A percentile compares a stretch with the other conserved stretches of the same genome.
Conservation (phyloP, 306 rosid species). For the Glycine tomentella region DNA sequence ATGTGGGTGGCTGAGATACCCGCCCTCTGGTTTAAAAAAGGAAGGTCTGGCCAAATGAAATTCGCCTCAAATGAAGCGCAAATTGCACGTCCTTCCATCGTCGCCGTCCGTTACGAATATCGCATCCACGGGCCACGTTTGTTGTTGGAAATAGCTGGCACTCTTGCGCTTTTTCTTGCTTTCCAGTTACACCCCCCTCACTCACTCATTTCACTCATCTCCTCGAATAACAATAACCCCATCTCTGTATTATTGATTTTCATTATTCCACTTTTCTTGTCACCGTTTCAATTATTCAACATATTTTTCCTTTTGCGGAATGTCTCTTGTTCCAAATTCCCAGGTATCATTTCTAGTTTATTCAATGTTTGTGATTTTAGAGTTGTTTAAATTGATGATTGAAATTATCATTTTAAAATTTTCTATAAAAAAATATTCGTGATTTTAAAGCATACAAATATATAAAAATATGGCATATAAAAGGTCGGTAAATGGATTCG, state of each 20-base stretch:
- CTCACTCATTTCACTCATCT: not conserved
- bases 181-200: conserved; percentile 24
- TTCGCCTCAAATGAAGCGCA: conserved; percentile 61
- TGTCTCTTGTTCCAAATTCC: not conserved
- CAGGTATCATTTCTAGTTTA: not conserved
- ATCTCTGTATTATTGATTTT: not conserved
- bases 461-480: not conserved
- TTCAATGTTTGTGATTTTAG: not conserved
- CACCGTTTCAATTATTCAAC: not conserved
- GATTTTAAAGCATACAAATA: not conserved
- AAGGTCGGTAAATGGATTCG: not conserved
- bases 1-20: conserved; percentile 42
- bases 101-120: conserved; percentile 60
- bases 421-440: not conserved
- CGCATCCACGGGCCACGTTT: conserved; percentile 62
- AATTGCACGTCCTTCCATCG: conserved; percentile 55
- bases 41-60: conserved; percentile 57
- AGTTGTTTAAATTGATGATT: too few relatives aligned
- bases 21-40: conserved; percentile 73
- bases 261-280: conserved; percentile 1
- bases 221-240: not conserved
- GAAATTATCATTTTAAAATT: too few relatives aligned
- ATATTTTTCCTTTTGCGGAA: not conserved
- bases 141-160: conserved; percentile 85
- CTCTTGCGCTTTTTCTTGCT: conserved; percentile 54